Conservation (phyloP, 225 moss, liverwort and hornwort species). For the Marchantia polymorpha region DNA sequence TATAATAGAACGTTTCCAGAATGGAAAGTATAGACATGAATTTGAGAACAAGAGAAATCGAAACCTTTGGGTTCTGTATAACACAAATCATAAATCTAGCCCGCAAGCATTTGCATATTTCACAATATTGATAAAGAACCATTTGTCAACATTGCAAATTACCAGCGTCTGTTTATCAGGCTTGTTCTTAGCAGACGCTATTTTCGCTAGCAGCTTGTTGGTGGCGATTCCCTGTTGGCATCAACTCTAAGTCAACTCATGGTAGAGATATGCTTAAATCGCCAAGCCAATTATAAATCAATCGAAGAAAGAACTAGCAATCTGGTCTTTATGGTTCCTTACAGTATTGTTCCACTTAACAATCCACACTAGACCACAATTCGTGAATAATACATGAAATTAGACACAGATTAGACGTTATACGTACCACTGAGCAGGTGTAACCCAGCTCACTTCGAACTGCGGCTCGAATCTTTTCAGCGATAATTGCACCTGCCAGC, state of each 20-base stretch:
- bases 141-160: neutral
- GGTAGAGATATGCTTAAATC: no score
- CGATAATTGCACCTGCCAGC: conserved; percentile 87
- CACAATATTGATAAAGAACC: neutral
- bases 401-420: neutral
- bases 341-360: no score
- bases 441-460: conserved; percentile 86
- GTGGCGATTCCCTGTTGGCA: conserved; percentile 78
- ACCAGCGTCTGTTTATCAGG: conserved; percentile 96
- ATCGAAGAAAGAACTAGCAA: neutral
- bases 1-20: neutral
- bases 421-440: conserved; percentile 86
- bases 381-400: neutral
- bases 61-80: no score
- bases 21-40: neutral
- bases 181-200: conserved; percentile 94
- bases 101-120: neutral
- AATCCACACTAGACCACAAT: no score
- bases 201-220: conserved; percentile 92
- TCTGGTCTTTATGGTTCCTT: neutral
- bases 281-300: neutral
- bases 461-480: conserved; percentile 72
- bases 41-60: no score
- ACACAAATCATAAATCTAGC: neutral
- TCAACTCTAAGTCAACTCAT: neutral